Evolutionary conservation across 345 rosid species (phyloP), one percentile per base, ranked within the genome.

Genomic region (Eucalyptus curtisii): DNA sequence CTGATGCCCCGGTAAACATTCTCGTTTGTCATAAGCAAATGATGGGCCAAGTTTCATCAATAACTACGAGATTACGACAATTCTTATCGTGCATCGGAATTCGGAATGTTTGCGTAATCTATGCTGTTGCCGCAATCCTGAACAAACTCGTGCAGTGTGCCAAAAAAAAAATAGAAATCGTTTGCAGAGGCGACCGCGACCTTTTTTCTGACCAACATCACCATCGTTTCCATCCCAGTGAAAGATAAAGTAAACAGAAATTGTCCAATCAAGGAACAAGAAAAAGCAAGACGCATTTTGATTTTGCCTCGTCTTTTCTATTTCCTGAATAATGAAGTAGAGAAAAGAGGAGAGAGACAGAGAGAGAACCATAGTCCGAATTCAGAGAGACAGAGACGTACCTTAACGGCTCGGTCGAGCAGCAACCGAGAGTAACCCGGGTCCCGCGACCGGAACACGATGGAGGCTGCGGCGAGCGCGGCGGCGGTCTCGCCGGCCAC

Each of bases 401-500:
- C 99, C 98, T 90, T 93, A 66, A 93, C 89, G 89, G 98, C 99
- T 13, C 97, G 94, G 53, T 92, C 93, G 90, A 98, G 98, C 59
- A 98, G 89, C 85, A 92, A 90, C 71, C 96, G 88, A 7, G 99
- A 97, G 91, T 97, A 98, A 48, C 92, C 90, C 40, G 97, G 97
- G 92, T 98, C 98, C 84, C 98, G 97, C 88, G 95, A 94, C 86
- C 96, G 91, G 90, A 98, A 98, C 76, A 98, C 98, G 87, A 96
- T 96, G 16, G 99, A 97, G 22, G 99, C 99, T 7, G 99, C 99
- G 66, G 99, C 99, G 86, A 97, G 89, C 10, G 99, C 99, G 16
- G 99, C 98, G 30, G 99, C 99, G 19, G 98, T 98, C 92, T 98
- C 99, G 4, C 99, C 99, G 7, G 99, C 99, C 42, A 97, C 99